phyloP scores from a whole-genome alignment of 371 early-diverging fungal species.

The Mortierella sp. region DNA sequence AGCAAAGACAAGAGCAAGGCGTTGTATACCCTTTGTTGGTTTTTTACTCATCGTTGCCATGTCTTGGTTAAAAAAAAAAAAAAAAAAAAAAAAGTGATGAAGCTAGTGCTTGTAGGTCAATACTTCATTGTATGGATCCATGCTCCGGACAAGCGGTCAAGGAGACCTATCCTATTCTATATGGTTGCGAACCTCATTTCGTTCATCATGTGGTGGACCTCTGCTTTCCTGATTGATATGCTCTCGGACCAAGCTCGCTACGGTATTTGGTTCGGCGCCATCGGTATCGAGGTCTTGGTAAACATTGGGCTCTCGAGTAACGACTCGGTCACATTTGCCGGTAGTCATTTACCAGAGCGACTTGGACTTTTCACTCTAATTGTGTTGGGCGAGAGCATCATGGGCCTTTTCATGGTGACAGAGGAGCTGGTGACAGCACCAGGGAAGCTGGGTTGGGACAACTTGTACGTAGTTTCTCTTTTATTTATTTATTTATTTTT shows the following conservation, averaged over 20 bases:
- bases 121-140: conserved; percentile 41
- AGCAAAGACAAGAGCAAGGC: no score
- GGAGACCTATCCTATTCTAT: conserved; percentile 26
- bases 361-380: conserved; percentile 66
- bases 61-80: no score
- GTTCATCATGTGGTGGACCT: conserved; percentile 61
- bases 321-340: conserved; percentile 60
- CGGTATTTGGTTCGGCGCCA: conserved; percentile 63
- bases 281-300: conserved; percentile 58
- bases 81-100: conserved; percentile 23
- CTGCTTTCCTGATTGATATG: conserved; percentile 51
- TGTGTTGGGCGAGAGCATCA: conserved; percentile 51
- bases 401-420: conserved; percentile 34
- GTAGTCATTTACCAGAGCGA: conserved; percentile 65
- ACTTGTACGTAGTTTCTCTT: conserved; percentile 13
- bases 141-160: conserved; percentile 21
- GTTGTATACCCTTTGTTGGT: no score
- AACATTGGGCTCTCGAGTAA: conserved; percentile 57
- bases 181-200: conserved; percentile 52
- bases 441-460: conserved; percentile 31
- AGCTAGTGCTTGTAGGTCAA: conserved; percentile 30
- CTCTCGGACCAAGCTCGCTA: conserved; percentile 48
- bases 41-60: no score
- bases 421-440: conserved; percentile 33
- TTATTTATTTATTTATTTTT: neutral